phyloP scores from a whole-genome alignment of 768 basidiomycete species.

The Suillus brevipes region DNA sequence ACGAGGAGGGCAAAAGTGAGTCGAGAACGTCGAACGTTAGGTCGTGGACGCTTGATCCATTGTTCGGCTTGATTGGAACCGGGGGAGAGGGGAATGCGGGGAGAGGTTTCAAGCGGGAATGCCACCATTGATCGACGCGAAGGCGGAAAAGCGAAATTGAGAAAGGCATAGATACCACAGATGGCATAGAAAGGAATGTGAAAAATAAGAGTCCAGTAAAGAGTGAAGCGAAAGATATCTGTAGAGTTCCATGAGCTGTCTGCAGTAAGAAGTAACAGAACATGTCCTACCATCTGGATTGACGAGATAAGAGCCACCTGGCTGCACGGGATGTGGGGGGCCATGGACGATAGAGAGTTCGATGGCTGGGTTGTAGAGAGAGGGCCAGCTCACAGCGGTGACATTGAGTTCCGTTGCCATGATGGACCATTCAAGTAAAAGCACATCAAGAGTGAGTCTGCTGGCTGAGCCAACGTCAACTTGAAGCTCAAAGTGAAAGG shows the following conservation, averaged over 20 bases:
- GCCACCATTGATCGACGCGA: constrained; percentile 14
- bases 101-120: constrained; percentile 7
- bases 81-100: background rate
- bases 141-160: constrained; percentile 42
- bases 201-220: constrained; percentile 50
- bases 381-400: constrained; percentile 34
- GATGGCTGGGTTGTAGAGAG: constrained; percentile 37
- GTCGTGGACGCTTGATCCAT: constrained; percentile 19
- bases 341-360: constrained; percentile 32
- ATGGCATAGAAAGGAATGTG: constrained; percentile 42
- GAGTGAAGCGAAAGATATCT: constrained; percentile 48
- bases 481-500: background rate
- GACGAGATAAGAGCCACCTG: constrained; percentile 37
- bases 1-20: constrained; percentile 42
- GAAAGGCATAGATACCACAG: constrained; percentile 42
- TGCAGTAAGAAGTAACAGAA: background rate
- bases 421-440: background rate
- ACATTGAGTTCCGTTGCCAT: constrained; percentile 9
- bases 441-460: background rate
- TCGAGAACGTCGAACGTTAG: constrained; percentile 39
- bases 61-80: constrained; percentile 6
- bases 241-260: background rate
- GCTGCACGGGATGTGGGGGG: constrained; percentile 34
- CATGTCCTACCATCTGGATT: constrained; percentile 29
- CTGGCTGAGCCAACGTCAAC: background rate